Evolutionary conservation across 768 basidiomycete species (phyloP).

Genomic region (Mycena leptocephala): DNA sequence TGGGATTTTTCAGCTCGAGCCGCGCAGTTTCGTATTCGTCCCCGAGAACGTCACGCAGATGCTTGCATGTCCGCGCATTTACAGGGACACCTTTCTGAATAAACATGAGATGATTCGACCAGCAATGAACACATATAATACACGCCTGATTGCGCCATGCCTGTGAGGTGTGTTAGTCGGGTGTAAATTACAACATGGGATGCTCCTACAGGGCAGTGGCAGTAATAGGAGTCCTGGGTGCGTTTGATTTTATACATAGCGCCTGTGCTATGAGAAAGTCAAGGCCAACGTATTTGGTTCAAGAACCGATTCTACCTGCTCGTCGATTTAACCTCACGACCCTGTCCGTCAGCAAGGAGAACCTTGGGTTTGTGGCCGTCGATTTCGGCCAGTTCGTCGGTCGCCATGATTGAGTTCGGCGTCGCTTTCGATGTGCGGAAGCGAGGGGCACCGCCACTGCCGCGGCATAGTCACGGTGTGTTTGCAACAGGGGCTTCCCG

Average conservation of each 20-base stretch:
- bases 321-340: constrained; percentile 27
- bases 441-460: neutral
- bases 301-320: constrained; percentile 45
- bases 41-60: constrained; percentile 61
- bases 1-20: constrained; percentile 59
- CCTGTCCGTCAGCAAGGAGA: constrained; percentile 59
- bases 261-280: constrained; percentile 1
- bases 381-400: constrained; percentile 67
- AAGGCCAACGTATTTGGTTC: neutral
- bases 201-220: constrained; percentile 39
- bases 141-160: constrained; percentile 10
- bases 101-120: neutral
- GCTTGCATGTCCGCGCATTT: constrained; percentile 67
- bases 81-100: constrained; percentile 52
- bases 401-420: neutral
- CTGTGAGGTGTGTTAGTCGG: neutral
- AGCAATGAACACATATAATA: neutral
- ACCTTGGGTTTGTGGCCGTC: constrained; percentile 68
- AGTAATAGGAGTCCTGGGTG: constrained; percentile 63
- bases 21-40: constrained; percentile 65
- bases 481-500: neutral
- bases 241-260: constrained; percentile 45
- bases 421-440: too few species aligned
- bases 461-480: neutral
- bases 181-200: neutral